phyloP scores from a whole-genome alignment of 2,329 filamentous ascomycete species.

The Daldinia sp. region DNA sequence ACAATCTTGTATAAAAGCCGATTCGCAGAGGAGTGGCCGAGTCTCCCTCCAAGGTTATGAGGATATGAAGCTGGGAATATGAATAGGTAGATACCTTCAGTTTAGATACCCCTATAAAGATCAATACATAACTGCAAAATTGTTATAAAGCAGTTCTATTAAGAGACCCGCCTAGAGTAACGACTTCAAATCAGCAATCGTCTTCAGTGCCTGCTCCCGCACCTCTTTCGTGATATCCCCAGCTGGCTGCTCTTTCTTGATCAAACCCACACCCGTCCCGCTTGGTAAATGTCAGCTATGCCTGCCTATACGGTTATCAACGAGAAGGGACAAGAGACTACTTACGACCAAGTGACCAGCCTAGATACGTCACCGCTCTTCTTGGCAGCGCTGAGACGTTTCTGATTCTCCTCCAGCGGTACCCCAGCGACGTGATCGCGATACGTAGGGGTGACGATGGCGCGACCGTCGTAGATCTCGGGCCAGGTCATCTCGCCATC shows the following conservation, averaged over 20 bases:
- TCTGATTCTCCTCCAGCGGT: slow-evolving; percentile 47
- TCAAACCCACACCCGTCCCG: slow-evolving; percentile 49
- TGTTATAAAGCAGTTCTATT: background rate
- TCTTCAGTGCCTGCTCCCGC: slow-evolving; percentile 45
- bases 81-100: background rate
- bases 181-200: slow-evolving; percentile 36
- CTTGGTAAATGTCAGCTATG: slow-evolving; percentile 34
- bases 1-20: background rate
- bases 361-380: slow-evolving; percentile 46
- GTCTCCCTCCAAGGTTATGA: background rate
- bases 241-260: slow-evolving; percentile 47
- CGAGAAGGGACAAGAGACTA: slow-evolving; percentile 4
- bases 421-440: slow-evolving; percentile 46
- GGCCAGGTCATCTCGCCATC: slow-evolving; percentile 50
- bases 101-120: background rate
- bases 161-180: slow-evolving; percentile 10
- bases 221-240: slow-evolving; percentile 48
- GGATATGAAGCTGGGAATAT: background rate
- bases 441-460: slow-evolving; percentile 48
- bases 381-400: slow-evolving; percentile 44
- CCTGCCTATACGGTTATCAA: background rate
- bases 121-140: background rate
- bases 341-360: slow-evolving; percentile 53
- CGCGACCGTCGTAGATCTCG: slow-evolving; percentile 50
- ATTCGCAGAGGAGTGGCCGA: background rate